A percentile compares a stretch with the other conserved stretches of the same genome.
These are phyloP conservation scores for Pulveroboletus sp. DNA, from an alignment of 768 basidiomycete genomes.

Conservation along the genomic window DNA sequence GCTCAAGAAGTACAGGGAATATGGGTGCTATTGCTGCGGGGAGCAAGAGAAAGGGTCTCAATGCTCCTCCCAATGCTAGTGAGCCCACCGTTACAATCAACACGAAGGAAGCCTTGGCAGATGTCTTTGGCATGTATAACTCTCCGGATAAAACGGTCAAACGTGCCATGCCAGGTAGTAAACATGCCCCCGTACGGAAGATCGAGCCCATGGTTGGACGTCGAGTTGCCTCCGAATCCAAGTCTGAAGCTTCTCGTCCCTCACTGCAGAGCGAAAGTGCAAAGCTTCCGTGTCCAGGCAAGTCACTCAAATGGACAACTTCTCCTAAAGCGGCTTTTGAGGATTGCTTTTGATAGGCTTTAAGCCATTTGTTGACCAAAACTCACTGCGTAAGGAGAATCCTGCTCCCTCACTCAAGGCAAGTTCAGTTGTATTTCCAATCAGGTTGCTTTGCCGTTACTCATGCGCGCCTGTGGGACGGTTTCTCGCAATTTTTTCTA, in stretches of 20 bases:
- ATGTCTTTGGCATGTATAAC: conserved; percentile 96
- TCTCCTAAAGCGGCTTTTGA: conserved; percentile 17
- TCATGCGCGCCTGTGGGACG: conserved; percentile 4
- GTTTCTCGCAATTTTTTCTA: conserved; percentile 21
- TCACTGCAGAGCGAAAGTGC: conserved; percentile 23
- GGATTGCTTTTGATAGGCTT: conserved; percentile 32
- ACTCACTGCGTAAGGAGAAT: conserved; percentile 42
- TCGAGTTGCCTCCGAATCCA: conserved; percentile 16
- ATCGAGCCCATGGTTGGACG: conserved; percentile 50
- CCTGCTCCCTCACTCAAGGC: conserved; percentile 27
- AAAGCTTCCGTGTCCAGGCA: conserved; percentile 35
- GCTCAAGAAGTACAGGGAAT: conserved; percentile 40
- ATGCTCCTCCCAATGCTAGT: conserved; percentile 34
- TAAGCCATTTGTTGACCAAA: conserved; percentile 68
- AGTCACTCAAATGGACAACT: conserved; percentile 12
- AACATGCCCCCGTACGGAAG: conserved; percentile 66
- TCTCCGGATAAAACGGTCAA: conserved; percentile 75
- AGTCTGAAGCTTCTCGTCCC: conserved; percentile 34
- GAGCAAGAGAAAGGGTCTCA: conserved; percentile 42
- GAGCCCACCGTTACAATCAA: conserved; percentile 94
- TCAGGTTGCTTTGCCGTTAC: background rate
- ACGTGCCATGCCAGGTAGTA: conserved; percentile 54
- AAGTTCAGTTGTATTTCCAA: background rate
- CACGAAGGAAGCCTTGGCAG: conserved; percentile 90
- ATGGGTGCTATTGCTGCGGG: conserved; percentile 28